Conservation (phyloP, 2,329 filamentous ascomycete genomes). For the Fusarium agapanthi region DNA sequence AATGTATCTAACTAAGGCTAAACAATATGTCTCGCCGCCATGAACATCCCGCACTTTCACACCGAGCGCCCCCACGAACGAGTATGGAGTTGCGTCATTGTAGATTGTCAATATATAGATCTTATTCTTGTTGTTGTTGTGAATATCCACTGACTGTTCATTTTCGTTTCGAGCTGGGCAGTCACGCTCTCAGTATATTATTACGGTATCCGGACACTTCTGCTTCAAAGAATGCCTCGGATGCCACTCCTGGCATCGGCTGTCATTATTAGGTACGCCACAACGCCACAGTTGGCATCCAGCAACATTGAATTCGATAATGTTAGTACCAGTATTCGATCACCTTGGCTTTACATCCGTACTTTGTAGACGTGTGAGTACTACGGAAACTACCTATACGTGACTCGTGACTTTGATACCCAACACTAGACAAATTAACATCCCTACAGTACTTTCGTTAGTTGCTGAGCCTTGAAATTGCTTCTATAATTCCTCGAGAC, state of each 20-base stretch:
- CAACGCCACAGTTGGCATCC: slow-evolving; percentile 10
- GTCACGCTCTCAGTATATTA: background rate
- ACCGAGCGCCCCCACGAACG: background rate
- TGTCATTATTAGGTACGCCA: slow-evolving; percentile 11
- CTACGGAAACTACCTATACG: background rate
- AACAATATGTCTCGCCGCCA: background rate
- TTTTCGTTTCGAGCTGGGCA: background rate
- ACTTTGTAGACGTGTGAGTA: background rate
- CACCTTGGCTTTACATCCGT: background rate
- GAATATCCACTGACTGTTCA: background rate
- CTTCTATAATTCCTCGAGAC: background rate
- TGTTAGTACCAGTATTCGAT: background rate
- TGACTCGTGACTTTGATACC: background rate
- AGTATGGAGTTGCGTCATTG: background rate
- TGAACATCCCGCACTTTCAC: background rate
- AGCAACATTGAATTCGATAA: background rate
- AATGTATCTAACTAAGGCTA: background rate
- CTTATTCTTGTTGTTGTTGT: background rate
- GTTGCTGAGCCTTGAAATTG: background rate
- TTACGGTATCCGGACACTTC: background rate
- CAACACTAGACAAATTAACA: background rate
- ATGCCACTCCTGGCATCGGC: background rate
- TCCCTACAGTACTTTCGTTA: background rate
- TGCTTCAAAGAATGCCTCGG: slow-evolving; percentile 17
- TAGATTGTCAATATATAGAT: background rate